Evolutionary conservation across 768 basidiomycete genomes (phyloP), one percentile per base, ranked within the genome.

Genomic region (Grammothele lineata): DNA sequence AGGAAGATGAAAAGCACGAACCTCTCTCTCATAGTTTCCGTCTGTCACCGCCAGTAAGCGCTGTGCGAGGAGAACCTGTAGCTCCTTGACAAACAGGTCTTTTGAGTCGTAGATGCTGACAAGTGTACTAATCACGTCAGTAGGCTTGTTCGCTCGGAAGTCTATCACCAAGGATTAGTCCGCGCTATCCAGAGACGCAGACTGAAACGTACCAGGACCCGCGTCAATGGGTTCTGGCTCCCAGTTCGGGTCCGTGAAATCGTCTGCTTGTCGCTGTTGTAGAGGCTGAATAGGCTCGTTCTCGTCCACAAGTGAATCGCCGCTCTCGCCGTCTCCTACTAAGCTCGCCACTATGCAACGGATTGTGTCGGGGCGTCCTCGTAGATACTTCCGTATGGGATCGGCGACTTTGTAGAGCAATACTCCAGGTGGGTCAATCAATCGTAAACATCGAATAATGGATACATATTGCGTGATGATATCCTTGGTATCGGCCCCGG

Each of bases 81-180:
- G 70, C 64, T 98, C 96, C 62, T 92, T 95, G 57, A 98, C 80
- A 58, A 99, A 97, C 8, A 97, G 77, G 55, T 97, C 96, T 60
- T 92, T 89, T 2, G 94, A 94, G 62, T 97, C 93, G 57, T 97
- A 98, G 55, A 98, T 98, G 63, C 89, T 92, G 56, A 98, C 93
- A 1, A 98, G 81, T 1, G 95, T 95, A 62, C 91, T 94, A 59
- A 98, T 86, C 51, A 98, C 83, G 59, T 98, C 96, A 56, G 88
- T 88, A 0, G 90, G 83, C 62, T 89, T 93, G 61, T 87, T 93
- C 1, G 89, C 81, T 27, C 92, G 77, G 70, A 96, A 99, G 54
- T 93, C 95, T 93, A 38, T 38, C 12, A 47, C 22, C 12, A 30
- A 38, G 21, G 22, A 39, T 12, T 11, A n/a, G n/a, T n/a, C n/a